These are phyloP conservation scores for Cryptococcus sp. DNA, from an alignment of 1,284 basidiomycete genomes.

Conservation along the genomic window DNA sequence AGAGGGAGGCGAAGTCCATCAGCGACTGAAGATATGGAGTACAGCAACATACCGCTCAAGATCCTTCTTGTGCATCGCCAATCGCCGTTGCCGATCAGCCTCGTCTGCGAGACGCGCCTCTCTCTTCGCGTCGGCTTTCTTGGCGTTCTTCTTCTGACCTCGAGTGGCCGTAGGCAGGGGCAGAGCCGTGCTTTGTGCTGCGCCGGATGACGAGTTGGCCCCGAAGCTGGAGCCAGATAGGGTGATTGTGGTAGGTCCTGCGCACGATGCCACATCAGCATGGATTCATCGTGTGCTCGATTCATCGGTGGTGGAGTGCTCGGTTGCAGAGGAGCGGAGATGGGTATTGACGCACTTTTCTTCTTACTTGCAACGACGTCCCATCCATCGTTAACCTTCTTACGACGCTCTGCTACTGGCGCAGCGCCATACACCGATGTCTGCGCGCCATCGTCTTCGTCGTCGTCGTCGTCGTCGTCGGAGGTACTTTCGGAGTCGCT, in stretches of 20 bases:
- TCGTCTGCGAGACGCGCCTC: constrained; percentile 42
- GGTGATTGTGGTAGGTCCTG: constrained; percentile 34
- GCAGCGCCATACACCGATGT: constrained; percentile 1
- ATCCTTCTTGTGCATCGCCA: constrained; percentile 43
- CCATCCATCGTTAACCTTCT: constrained; percentile 40
- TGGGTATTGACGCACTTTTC: constrained; percentile 37
- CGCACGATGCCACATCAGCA: background rate
- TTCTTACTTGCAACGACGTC: constrained; percentile 41
- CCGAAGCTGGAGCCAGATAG: constrained; percentile 24
- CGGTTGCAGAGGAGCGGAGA: background rate
- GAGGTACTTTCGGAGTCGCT: background rate
- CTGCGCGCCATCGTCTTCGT: background rate
- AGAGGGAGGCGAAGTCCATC: background rate
- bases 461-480: background rate
- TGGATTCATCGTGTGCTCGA: background rate
- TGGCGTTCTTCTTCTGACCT: constrained; percentile 47
- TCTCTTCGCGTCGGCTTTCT: constrained; percentile 49
- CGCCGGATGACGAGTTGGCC: constrained; percentile 2
- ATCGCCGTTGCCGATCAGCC: constrained; percentile 37
- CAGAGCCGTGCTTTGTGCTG: constrained; percentile 15
- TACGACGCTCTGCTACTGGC: background rate
- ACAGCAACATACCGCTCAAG: constrained; percentile 38
- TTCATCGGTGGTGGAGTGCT: background rate
- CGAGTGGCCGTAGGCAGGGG: constrained; percentile 35
- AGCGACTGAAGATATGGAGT: background rate